Conservation (phyloP, 352 stramenopile species). For the Pythium rhizo-oryzae region DNA sequence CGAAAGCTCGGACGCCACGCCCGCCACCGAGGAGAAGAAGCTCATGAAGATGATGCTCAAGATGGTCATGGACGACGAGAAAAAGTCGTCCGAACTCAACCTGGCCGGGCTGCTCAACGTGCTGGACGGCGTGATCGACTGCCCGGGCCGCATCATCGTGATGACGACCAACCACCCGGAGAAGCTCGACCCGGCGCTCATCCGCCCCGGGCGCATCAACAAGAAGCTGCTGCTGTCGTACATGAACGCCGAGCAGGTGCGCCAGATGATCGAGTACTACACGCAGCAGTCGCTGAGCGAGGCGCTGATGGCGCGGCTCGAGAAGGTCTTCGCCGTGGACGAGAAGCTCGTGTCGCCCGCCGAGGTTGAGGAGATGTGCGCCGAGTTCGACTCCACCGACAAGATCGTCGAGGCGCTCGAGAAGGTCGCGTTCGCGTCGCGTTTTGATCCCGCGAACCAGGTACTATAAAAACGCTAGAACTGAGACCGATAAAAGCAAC, state of each 20-base stretch:
- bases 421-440: slow-evolving; percentile 1
- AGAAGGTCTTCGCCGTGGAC: slow-evolving; percentile 4
- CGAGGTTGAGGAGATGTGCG: slow-evolving; percentile 61
- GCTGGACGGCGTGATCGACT: slow-evolving; percentile 92
- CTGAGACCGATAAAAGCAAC: no score
- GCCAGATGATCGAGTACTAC: slow-evolving; percentile 80
- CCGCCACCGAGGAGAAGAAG: slow-evolving; percentile 8
- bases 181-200: slow-evolving; percentile 90
- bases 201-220: slow-evolving; percentile 90
- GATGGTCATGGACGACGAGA: slow-evolving; percentile 30
- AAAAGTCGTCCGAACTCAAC: slow-evolving; percentile 59
- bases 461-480: background rate
- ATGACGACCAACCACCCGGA: slow-evolving; percentile 96
- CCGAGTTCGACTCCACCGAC: slow-evolving; percentile 37
- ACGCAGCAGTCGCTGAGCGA: slow-evolving; percentile 37
- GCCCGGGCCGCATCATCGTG: slow-evolving; percentile 90
- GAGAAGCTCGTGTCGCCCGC: slow-evolving; percentile 33
- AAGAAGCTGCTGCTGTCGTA: slow-evolving; percentile 79
- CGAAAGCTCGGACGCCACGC: slow-evolving; percentile 11
- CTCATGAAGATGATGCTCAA: slow-evolving; percentile 30
- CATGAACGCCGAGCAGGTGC: slow-evolving; percentile 50
- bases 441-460: background rate
- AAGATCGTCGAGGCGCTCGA: background rate
- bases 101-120: slow-evolving; percentile 89
- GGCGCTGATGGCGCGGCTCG: slow-evolving; percentile 27